Evolutionary conservation across 192 early-diverging fungal species (phyloP).

Genomic region (Thoreauomyces humboldtii): DNA sequence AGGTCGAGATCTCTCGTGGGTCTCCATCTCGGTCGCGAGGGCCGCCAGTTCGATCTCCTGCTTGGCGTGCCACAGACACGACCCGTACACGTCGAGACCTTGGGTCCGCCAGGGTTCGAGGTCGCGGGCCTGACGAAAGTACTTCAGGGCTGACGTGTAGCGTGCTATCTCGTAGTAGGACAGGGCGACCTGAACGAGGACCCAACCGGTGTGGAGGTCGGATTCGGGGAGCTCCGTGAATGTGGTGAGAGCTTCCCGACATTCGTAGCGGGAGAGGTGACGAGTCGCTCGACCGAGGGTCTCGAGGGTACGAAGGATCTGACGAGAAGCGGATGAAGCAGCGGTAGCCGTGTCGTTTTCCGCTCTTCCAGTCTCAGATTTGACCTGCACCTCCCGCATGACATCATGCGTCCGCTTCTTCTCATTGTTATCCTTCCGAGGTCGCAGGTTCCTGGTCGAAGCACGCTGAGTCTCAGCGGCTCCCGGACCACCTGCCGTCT

Average conservation of each 20-base stretch:
- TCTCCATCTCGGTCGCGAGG: slow-evolving; percentile 73
- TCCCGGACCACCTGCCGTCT: too few relatives aligned
- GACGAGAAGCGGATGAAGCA: too few relatives aligned
- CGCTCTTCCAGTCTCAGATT: too few relatives aligned
- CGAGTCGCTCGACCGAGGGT: slow-evolving; percentile 24
- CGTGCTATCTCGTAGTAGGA: slow-evolving; percentile 52
- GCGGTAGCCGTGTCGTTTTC: too few relatives aligned
- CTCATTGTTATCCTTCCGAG: too few relatives aligned
- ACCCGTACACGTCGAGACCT: slow-evolving; percentile 84
- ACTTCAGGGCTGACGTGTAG: slow-evolving; percentile 31
- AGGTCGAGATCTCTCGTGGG: slow-evolving; percentile 61
- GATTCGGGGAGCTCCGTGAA: slow-evolving; percentile 5
- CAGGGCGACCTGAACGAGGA: slow-evolving; percentile 45
- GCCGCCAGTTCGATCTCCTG: slow-evolving; percentile 68
- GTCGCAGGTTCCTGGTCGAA: too few relatives aligned
- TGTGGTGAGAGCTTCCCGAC: slow-evolving; percentile 17
- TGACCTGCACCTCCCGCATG: too few relatives aligned
- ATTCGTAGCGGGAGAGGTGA: slow-evolving; percentile 14
- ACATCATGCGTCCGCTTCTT: too few relatives aligned
- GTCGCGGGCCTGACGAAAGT: slow-evolving; percentile 37
- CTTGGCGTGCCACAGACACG: slow-evolving; percentile 80
- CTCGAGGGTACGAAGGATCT: neutral
- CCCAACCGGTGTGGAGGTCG: slow-evolving; percentile 27
- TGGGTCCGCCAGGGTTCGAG: slow-evolving; percentile 70
- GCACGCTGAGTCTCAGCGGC: too few relatives aligned